Percentiles rank a stretch among this genome's conserved stretches.
Evolutionary conservation across 2,329 filamentous ascomycete genomes (phyloP).

Genomic region (Exophiala lecanii-corni): DNA sequence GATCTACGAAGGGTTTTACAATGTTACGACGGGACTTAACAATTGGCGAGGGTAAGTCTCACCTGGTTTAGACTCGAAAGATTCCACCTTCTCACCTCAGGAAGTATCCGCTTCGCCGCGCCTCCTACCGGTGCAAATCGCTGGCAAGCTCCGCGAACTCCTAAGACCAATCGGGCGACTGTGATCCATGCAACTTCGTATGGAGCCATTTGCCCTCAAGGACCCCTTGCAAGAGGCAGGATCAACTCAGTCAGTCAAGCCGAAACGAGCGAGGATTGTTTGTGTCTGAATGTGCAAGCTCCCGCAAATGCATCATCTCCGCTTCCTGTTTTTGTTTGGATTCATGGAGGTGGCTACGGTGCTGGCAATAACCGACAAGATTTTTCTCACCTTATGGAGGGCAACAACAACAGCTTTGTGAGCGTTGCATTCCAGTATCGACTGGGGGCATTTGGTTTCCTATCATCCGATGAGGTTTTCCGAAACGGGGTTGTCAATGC

Average conservation of each 20-base stretch:
- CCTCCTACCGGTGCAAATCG: conserved; percentile 31
- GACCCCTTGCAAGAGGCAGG: conserved; percentile 20
- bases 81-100: too few species aligned
- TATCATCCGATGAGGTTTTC: conserved; percentile 51
- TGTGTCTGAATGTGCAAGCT: conserved; percentile 40
- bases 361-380: conserved; percentile 32
- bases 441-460: conserved; percentile 45
- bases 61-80: too few species aligned
- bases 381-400: conserved; percentile 40
- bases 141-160: conserved; percentile 33
- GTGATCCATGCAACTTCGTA: conserved; percentile 28
- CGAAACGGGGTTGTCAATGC: conserved; percentile 56
- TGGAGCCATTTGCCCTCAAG: conserved; percentile 34
- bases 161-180: conserved; percentile 25
- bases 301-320: conserved; percentile 28
- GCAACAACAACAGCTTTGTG: conserved; percentile 47
- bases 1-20: conserved; percentile 41
- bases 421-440: conserved; percentile 49
- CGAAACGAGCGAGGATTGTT: conserved; percentile 36
- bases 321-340: conserved; percentile 37
- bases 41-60: conserved; percentile 42
- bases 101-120: conserved; percentile 37
- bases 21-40: conserved; percentile 39
- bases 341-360: conserved; percentile 39
- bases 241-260: conserved; percentile 14